Base-by-base conservation (phyloP, 2,329 filamentous ascomycete genomes). In the Graphilbum fragrans region DNA sequence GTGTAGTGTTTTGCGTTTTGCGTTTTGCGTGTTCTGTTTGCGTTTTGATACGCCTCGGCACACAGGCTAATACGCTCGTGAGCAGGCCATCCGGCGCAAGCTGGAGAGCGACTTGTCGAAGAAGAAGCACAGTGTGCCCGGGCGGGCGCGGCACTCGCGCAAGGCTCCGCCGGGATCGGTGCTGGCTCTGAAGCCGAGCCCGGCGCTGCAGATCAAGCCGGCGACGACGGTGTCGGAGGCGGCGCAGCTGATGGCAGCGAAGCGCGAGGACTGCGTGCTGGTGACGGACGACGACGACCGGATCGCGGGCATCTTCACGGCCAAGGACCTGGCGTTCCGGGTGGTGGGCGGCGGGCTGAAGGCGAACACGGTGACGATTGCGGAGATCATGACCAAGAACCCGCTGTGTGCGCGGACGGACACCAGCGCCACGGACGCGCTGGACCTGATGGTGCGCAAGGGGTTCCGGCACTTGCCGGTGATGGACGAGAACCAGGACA, bases 321-420 rank as follows among this genome's bases (percentile, higher is more conserved):
- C 92, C 51, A 98, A 98, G 69, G 92, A 98, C 69, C 71, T 98
- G 58, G 92, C 92, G 17, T 98, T 96, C 70, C 80, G 92, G 44
- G 92, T 98, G 11, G 90, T 98, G 21, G 92, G 90, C 42, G 78
- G 80, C 42, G 92, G 92, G 22, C 73, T 88, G 55, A 94, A 94
- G 67, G 84, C 92, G 25, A 82, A 77, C 59, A 86, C 81, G 58
- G 78, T 96, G 53, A 94, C 86, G 19, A 95, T 98, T 58, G 84
- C 87, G 51, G 88, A 96, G 58, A 98, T 98, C 62, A 98, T 98
- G 92, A 98, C 92, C 58, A 95, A 96, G 72, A 98, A 98, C 66
- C 92, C 92, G 11, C 77, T 98, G 16, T 98, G 92, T 61, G 92
- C 92, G 41, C 80, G 92, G 59, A 98, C 92, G 44, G 92, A 98